A percentile compares a stretch with the other conserved stretches of the same genome.
phyloP scores from a whole-genome alignment of 1,284 basidiomycete genomes.

The Ceratobasidium sp. region DNA sequence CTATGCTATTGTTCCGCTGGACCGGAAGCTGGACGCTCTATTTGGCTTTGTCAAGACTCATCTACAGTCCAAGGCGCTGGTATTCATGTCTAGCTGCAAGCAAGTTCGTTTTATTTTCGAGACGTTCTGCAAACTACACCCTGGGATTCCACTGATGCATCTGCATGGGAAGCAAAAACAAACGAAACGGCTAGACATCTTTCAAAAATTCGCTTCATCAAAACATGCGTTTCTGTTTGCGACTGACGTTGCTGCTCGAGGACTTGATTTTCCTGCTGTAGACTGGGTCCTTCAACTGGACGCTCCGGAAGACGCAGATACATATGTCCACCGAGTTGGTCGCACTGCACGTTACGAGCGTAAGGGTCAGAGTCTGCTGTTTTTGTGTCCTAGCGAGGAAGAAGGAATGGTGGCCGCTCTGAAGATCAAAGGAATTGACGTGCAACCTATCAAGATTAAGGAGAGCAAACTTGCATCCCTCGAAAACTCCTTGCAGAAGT shows the following conservation, averaged over 20 bases:
- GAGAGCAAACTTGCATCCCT: constrained; percentile 90
- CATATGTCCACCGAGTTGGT: constrained; percentile 97
- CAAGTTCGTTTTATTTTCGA: constrained; percentile 96
- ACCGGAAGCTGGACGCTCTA: constrained; percentile 91
- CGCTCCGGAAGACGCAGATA: constrained; percentile 97
- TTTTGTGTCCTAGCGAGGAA: constrained; percentile 93
- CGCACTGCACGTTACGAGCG: constrained; percentile 95
- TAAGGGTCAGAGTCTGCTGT: constrained; percentile 87
- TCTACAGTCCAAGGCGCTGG: constrained; percentile 91
- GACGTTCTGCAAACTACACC: constrained; percentile 95
- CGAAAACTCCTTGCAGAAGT: constrained; percentile 90
- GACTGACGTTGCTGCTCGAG: constrained; percentile 98
- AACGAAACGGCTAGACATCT: constrained; percentile 85
- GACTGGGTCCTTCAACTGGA: constrained; percentile 99
- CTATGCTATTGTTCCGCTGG: constrained; percentile 87
- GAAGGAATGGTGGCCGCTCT: constrained; percentile 86
- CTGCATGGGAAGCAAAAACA: constrained; percentile 99
- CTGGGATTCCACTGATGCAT: constrained; percentile 91
- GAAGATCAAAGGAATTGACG: constrained; percentile 79
- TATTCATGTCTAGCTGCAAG: constrained; percentile 96
- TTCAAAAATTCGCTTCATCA: constrained; percentile 83
- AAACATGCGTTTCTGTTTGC: constrained; percentile 89
- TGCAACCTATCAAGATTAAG: constrained; percentile 91
- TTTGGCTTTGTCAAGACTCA: constrained; percentile 98
- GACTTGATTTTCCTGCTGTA: constrained; percentile 96